These are phyloP conservation scores for Xerocomellus dryophilus DNA, from an alignment of 768 basidiomycete genomes.

Conservation along the genomic window DNA sequence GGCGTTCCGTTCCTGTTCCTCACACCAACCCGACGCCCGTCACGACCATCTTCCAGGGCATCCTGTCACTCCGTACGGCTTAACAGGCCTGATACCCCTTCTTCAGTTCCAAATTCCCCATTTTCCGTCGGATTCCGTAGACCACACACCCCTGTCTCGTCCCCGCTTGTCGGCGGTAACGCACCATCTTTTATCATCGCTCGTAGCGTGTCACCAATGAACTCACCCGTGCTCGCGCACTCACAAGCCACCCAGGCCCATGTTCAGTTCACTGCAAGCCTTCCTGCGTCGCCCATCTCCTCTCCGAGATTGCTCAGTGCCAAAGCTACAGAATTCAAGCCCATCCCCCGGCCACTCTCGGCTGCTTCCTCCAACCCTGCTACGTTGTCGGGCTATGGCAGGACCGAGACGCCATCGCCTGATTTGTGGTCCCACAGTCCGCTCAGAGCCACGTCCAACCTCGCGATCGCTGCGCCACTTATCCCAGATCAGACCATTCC, in stretches of 20 bases:
- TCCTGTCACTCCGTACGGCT: constrained; percentile 66
- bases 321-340: constrained; percentile 87
- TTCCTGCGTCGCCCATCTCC: constrained; percentile 79
- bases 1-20: constrained; percentile 82
- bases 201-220: constrained; percentile 53
- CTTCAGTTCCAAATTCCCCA: constrained; percentile 72
- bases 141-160: constrained; percentile 76
- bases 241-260: constrained; percentile 52
- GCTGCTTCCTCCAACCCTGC: constrained; percentile 58
- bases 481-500: constrained; percentile 61
- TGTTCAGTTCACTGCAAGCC: constrained; percentile 71
- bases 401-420: constrained; percentile 82
- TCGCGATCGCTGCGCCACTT: constrained; percentile 89
- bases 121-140: constrained; percentile 70
- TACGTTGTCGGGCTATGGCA: constrained; percentile 42
- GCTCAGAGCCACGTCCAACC: constrained; percentile 70
- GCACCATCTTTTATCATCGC: constrained; percentile 55
- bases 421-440: constrained; percentile 83
- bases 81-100: constrained; percentile 75
- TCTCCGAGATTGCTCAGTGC: constrained; percentile 86
- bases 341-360: constrained; percentile 75
- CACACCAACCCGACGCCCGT: constrained; percentile 76
- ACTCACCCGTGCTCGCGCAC: constrained; percentile 63
- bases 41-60: constrained; percentile 77
- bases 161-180: constrained; percentile 65